These are phyloP conservation scores for Spirogloea muscicola DNA, from an alignment of 139 green algal species.

Conservation along the genomic window DNA sequence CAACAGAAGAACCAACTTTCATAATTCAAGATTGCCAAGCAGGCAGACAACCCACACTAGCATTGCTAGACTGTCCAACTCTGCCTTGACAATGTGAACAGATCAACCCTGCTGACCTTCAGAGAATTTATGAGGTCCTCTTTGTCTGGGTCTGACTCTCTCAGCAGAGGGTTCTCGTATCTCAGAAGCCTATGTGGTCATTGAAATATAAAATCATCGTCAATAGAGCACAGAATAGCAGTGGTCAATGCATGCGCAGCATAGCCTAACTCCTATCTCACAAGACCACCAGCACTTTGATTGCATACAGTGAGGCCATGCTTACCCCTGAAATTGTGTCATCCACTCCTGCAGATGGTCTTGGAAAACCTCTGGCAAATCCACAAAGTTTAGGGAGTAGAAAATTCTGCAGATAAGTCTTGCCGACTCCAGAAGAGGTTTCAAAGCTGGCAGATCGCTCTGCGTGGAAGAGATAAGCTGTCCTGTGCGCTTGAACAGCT, in stretches of 20 bases:
- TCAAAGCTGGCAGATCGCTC: slow-evolving; percentile 51
- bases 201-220: too few relatives aligned
- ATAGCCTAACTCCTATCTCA: too few relatives aligned
- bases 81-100: too few relatives aligned
- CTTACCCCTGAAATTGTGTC: slow-evolving; percentile 34
- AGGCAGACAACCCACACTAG: not conserved
- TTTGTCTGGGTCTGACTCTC: slow-evolving; percentile 41
- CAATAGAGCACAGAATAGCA: too few relatives aligned
- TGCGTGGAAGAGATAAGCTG: slow-evolving; percentile 29
- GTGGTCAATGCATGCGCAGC: too few relatives aligned
- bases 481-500: slow-evolving; percentile 26
- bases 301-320: too few relatives aligned
- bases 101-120: too few relatives aligned
- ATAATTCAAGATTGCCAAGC: not conserved
- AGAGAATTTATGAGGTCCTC: not conserved
- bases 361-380: slow-evolving; percentile 90
- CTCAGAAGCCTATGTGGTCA: too few relatives aligned
- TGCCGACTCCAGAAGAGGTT: slow-evolving; percentile 60
- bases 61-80: not conserved
- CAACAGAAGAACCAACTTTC: slow-evolving; percentile 1
- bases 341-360: slow-evolving; percentile 63
- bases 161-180: slow-evolving; percentile 61
- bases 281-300: too few relatives aligned
- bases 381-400: slow-evolving; percentile 87
- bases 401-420: slow-evolving; percentile 78